Base-by-base conservation (phyloP, 441 rosid species). In the Mallotus japonicus region DNA sequence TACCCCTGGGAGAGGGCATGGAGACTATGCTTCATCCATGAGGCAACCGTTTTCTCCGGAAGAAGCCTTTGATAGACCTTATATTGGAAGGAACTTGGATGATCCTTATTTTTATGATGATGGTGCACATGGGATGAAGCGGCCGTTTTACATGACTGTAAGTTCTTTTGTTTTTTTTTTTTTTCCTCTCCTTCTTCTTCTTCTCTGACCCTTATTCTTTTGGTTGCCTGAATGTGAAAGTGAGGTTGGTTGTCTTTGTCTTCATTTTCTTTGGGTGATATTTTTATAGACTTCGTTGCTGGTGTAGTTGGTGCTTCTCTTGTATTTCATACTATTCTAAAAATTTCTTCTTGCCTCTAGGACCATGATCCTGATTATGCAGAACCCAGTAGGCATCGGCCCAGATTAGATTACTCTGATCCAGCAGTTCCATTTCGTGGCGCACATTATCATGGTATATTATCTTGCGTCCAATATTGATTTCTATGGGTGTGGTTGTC, bases 131-230 rank as follows among this genome's bases (percentile, higher is more conserved):
- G 89, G 89, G 54, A 73, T 78, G 73, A 89, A 87, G 81, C 76
- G 93, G 69, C 87, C 89, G 37, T 84, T 81, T 76, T 77, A 84
- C 67, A 75, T 78, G 82, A 80, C 78, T 54, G 93, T 87, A 65
- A 77, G 80, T 67, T 24, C 6, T 65, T 22, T 11, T 49, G 64
- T 74, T 44, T 16, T n/a, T 11, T 11, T 12, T 32, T 47, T 53
- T 24, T 10, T 65, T 62, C 2, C 2, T 2, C 28, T 24, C 28
- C 28, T 22, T 8, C 44, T 62, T 72, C 32, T 16, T 15, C 10
- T 15, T 12, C 49, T 53, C 47, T 24, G 3, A 62, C 37, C 50
- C 46, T 40, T 64, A 16, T 67, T 54, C 19, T 40, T 55, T 22
- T 53, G 28, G 32, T 19, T 11, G 13, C 42, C 51, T 65, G 20